phyloP scores from a whole-genome alignment of 805 yeast genomes.

The Blastobotrys chiropterorum region DNA sequence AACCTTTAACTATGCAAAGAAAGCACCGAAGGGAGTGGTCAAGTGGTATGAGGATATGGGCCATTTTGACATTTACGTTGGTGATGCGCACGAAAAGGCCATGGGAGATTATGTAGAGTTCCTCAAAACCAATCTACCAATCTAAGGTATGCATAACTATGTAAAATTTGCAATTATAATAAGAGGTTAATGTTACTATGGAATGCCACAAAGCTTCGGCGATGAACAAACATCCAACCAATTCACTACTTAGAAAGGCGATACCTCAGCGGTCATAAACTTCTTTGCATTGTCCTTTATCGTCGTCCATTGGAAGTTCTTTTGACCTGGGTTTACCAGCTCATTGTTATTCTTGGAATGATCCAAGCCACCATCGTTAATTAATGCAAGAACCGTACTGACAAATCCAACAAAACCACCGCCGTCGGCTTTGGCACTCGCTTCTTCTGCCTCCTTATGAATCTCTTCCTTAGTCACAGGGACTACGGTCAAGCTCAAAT shows the following conservation, averaged over 20 bases:
- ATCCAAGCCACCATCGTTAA: slow-evolving; percentile 2
- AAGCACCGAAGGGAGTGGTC: not conserved
- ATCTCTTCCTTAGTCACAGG: slow-evolving; percentile 10
- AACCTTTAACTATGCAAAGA: not conserved
- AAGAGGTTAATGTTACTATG: too few relatives aligned
- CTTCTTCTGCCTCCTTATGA: slow-evolving; percentile 5
- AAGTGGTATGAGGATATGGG: not conserved
- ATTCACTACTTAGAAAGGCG: not conserved
- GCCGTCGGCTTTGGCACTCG: slow-evolving; percentile 1
- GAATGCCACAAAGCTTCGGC: too few relatives aligned
- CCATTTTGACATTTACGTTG: not conserved
- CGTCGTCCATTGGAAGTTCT: not conserved
- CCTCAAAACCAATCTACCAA: not conserved
- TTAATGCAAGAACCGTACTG: slow-evolving; percentile 4
- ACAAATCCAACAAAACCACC: slow-evolving; percentile 3
- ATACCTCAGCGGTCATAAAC: not conserved
- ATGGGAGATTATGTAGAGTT: not conserved
- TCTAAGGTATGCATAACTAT: not conserved
- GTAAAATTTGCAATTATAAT: too few relatives aligned
- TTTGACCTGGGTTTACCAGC: slow-evolving; percentile 23
- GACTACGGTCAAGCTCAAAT: slow-evolving; percentile 16
- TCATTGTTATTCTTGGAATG: slow-evolving; percentile 15
- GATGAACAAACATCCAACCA: too few relatives aligned
- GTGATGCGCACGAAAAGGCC: not conserved
- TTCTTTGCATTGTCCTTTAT: not conserved